Percentiles rank a stretch among this genome's conserved stretches.
Conservation (phyloP, 1,139 yeast genomes). For the Zygosaccharomyces pseudobailii region DNA sequence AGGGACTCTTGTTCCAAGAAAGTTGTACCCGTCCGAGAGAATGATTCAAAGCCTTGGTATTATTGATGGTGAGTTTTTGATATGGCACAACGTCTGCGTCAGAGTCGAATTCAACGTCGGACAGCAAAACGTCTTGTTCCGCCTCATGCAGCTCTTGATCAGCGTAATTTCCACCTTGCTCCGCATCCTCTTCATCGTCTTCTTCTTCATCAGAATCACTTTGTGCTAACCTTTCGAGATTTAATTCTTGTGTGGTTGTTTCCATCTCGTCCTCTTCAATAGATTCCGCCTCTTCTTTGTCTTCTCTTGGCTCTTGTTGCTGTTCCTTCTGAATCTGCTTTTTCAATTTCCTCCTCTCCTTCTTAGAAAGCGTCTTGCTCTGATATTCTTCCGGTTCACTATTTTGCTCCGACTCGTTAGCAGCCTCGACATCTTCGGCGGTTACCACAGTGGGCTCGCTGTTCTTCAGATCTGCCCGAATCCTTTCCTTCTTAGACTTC, state of each 20-base stretch:
- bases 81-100: constrained; percentile 89
- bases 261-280: constrained; percentile 30
- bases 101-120: constrained; percentile 76
- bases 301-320: constrained; percentile 29
- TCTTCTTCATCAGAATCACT: constrained; percentile 14
- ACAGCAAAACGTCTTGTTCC: constrained; percentile 65
- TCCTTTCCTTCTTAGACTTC: constrained; percentile 21
- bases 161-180: constrained; percentile 38
- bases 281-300: constrained; percentile 21
- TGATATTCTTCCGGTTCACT: constrained; percentile 39
- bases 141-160: constrained; percentile 40
- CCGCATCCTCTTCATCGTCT: constrained; percentile 32
- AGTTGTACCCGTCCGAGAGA: constrained; percentile 62
- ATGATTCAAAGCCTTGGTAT: constrained; percentile 64
- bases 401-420: constrained; percentile 19
- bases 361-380: constrained; percentile 50
- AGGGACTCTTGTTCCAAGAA: constrained; percentile 69
- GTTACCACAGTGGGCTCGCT: constrained; percentile 36
- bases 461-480: constrained; percentile 23
- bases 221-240: no score
- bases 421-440: constrained; percentile 27
- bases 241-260: constrained; percentile 18
- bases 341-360: constrained; percentile 60
- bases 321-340: constrained; percentile 38
- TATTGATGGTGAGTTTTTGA: constrained; percentile 78